A percentile compares a stretch with the other conserved stretches of the same genome.
Evolutionary conservation across 805 yeast species (phyloP).

Genomic region (Starmerella vitae): DNA sequence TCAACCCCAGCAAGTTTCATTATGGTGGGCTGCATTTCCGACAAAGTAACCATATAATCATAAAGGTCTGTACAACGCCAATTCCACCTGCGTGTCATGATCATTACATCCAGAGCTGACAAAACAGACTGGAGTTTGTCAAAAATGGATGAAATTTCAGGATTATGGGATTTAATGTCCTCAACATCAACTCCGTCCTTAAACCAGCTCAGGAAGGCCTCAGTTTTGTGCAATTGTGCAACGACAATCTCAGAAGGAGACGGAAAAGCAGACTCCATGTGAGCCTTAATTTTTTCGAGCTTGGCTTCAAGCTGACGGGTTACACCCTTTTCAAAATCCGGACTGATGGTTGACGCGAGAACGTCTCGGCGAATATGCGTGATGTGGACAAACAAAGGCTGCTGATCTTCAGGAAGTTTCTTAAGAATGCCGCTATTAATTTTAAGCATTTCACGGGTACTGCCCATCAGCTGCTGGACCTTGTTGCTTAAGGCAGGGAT

Average conservation of each 20-base stretch:
- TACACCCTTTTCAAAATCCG: slow-evolving; percentile 3
- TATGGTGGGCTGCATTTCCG: slow-evolving; percentile 33
- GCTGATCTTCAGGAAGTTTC: slow-evolving; percentile 14
- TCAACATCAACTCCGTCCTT: slow-evolving; percentile 23
- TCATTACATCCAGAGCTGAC: slow-evolving; percentile 61
- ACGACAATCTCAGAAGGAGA: slow-evolving; percentile 1
- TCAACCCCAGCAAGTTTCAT: background rate
- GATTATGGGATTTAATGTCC: slow-evolving; percentile 23
- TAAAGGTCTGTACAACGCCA: slow-evolving; percentile 89
- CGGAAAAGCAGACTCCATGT: background rate
- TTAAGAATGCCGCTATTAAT: slow-evolving; percentile 1
- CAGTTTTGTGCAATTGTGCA: slow-evolving; percentile 12
- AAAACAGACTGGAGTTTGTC: slow-evolving; percentile 51
- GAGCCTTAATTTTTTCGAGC: slow-evolving; percentile 9
- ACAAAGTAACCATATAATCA: slow-evolving; percentile 60
- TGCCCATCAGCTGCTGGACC: slow-evolving; percentile 3
- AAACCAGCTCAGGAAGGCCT: slow-evolving; percentile 11
- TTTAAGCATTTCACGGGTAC: background rate
- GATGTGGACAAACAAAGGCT: slow-evolving; percentile 16
- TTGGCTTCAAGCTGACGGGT: slow-evolving; percentile 5
- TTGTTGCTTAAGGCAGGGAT: slow-evolving; percentile 26
- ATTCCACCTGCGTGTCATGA: slow-evolving; percentile 94
- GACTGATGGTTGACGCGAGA: slow-evolving; percentile 9
- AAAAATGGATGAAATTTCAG: slow-evolving; percentile 46
- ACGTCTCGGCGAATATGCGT: slow-evolving; percentile 21